A percentile compares a stretch with the other conserved stretches of the same genome.
phyloP scores from a whole-genome alignment of 2,329 filamentous ascomycete genomes.

The Colletotrichum magnum region DNA sequence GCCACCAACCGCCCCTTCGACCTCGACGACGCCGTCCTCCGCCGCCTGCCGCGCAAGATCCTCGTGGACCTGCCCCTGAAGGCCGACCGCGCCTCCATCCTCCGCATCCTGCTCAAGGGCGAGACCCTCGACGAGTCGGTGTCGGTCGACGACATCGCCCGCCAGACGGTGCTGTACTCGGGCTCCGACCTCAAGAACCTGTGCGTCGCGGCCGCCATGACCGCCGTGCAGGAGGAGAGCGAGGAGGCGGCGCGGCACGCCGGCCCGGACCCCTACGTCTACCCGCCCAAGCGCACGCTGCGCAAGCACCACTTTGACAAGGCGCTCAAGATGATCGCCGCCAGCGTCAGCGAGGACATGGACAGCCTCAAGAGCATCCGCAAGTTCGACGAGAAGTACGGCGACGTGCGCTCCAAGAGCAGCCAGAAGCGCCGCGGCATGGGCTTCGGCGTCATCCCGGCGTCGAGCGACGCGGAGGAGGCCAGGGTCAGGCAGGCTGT shows the following conservation, averaged over 20 bases:
- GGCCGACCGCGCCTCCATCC: conserved; percentile 75
- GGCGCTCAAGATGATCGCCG: conserved; percentile 89
- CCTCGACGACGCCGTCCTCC: conserved; percentile 87
- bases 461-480: conserved; percentile 57
- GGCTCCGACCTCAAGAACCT: conserved; percentile 89
- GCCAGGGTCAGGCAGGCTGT: conserved; percentile 57
- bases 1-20: conserved; percentile 97
- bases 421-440: conserved; percentile 69
- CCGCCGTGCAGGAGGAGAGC: conserved; percentile 82
- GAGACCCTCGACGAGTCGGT: conserved; percentile 75
- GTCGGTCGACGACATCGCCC: conserved; percentile 73
- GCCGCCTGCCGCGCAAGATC: conserved; percentile 80
- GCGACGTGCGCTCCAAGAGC: conserved; percentile 73
- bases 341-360: conserved; percentile 96
- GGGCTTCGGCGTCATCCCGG: conserved; percentile 69
- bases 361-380: conserved; percentile 85
- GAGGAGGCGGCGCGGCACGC: conserved; percentile 53
- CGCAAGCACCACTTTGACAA: conserved; percentile 82
- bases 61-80: conserved; percentile 81
- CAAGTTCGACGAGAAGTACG: conserved; percentile 96
- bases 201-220: conserved; percentile 83
- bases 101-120: conserved; percentile 78
- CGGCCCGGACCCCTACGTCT: conserved; percentile 65
- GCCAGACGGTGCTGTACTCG: conserved; percentile 81
- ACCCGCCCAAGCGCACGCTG: conserved; percentile 79